Percentiles rank a stretch among this genome's conserved stretches.
phyloP scores from a whole-genome alignment of 176 grass and related monocot species.

The Sorghum bicolor region Sorghum_bicolor_NCBIv3 NC_012872.2:67572001-67572500 shows the following conservation, averaged over 20 bases:
- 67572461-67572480: not conserved
- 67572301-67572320: not conserved
- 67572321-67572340: not conserved
- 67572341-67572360: not conserved
- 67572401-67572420: no score
- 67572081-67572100: not conserved
- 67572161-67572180: slow-evolving; percentile 10
- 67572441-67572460: not conserved
- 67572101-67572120: not conserved
- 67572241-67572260: not conserved
- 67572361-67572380: not conserved
- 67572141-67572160: slow-evolving; percentile 27
- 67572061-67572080: not conserved
- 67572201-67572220: slow-evolving; percentile 72
- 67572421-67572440: not conserved
- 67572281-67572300: not conserved
- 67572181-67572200: slow-evolving; percentile 36
- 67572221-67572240: not conserved
- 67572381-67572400: not conserved
- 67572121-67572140: slow-evolving; percentile 16
- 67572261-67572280: not conserved
- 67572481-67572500: not conserved
- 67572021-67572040: not conserved
- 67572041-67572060: not conserved
- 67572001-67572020: not conserved